Evolutionary conservation across 2,329 filamentous ascomycete species (phyloP).

Genomic region (Xylogone sp.): DNA sequence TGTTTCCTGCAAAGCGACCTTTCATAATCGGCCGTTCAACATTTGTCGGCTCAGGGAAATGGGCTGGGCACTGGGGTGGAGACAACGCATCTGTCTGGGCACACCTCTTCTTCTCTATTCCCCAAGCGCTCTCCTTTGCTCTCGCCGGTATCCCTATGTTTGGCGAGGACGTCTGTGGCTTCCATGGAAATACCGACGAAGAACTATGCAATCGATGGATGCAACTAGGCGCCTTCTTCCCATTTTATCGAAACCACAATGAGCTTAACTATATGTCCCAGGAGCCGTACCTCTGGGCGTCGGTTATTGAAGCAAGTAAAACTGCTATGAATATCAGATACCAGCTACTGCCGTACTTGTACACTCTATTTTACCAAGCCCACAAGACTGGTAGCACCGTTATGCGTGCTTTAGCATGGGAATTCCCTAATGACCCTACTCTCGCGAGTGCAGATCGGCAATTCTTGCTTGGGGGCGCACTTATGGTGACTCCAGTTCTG

Average conservation of each 20-base stretch:
- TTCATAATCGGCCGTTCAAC: constrained; percentile 83
- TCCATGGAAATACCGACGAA: constrained; percentile 61
- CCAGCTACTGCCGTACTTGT: constrained; percentile 68
- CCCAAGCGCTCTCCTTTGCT: constrained; percentile 71
- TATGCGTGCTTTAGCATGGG: constrained; percentile 71
- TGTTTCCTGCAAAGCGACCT: constrained; percentile 61
- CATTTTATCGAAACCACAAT: constrained; percentile 78
- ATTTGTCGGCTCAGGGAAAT: constrained; percentile 72
- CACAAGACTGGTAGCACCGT: constrained; percentile 64
- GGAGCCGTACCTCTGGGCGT: constrained; percentile 68
- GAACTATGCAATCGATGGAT: constrained; percentile 74
- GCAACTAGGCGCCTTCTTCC: constrained; percentile 70
- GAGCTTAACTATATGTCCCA: constrained; percentile 55
- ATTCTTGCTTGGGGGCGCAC: constrained; percentile 64
- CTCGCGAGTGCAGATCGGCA: constrained; percentile 65
- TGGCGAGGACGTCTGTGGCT: constrained; percentile 67
- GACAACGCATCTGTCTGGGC: constrained; percentile 70
- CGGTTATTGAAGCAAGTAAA: constrained; percentile 61
- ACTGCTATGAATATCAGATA: constrained; percentile 69
- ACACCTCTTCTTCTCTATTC: constrained; percentile 73
- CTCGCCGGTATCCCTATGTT: constrained; percentile 78
- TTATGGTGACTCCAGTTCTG: constrained; percentile 67
- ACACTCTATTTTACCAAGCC: constrained; percentile 67
- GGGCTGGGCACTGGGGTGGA: constrained; percentile 79
- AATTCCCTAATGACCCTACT: constrained; percentile 67